phyloP scores from a whole-genome alignment of 345 rosid genomes.

The Limnanthes douglasii region DNA sequence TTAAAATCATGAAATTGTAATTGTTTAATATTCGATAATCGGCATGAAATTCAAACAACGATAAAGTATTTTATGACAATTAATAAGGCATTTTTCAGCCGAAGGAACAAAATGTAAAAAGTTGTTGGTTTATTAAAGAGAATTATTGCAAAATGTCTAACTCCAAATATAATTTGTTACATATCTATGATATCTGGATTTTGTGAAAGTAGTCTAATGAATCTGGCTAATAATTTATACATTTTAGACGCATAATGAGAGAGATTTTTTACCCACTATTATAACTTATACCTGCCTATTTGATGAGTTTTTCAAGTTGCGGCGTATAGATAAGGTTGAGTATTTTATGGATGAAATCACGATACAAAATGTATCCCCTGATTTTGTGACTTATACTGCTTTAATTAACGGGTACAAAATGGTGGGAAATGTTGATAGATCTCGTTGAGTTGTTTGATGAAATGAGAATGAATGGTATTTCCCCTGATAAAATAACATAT shows the following conservation, averaged over 20 bases:
- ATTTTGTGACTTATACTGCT: slow-evolving; percentile 27
- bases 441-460: slow-evolving; percentile 20
- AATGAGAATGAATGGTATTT: slow-evolving; percentile 23
- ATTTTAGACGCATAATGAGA: slow-evolving; percentile 13
- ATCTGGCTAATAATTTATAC: slow-evolving; percentile 20
- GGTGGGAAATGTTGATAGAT: slow-evolving; percentile 13
- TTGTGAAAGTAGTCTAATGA: slow-evolving; percentile 25
- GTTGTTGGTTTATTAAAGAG: slow-evolving; percentile 23
- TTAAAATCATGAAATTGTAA: too few species aligned
- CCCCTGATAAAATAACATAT: slow-evolving; percentile 14
- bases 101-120: slow-evolving; percentile 9
- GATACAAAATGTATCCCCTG: slow-evolving; percentile 14
- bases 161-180: slow-evolving; percentile 22
- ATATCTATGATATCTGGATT: slow-evolving; percentile 30
- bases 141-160: slow-evolving; percentile 23
- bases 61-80: too few species aligned
- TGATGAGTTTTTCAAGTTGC: slow-evolving; percentile 25
- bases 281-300: slow-evolving; percentile 34
- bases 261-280: slow-evolving; percentile 20
- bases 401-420: slow-evolving; percentile 23
- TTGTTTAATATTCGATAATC: too few species aligned
- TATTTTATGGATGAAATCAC: slow-evolving; percentile 26
- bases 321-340: slow-evolving; percentile 26
- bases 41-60: too few species aligned
- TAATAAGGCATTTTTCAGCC: too few species aligned